Base-by-base conservation (phyloP, 148 eudicot genomes). In the Amaranthus cruentus region DNA sequence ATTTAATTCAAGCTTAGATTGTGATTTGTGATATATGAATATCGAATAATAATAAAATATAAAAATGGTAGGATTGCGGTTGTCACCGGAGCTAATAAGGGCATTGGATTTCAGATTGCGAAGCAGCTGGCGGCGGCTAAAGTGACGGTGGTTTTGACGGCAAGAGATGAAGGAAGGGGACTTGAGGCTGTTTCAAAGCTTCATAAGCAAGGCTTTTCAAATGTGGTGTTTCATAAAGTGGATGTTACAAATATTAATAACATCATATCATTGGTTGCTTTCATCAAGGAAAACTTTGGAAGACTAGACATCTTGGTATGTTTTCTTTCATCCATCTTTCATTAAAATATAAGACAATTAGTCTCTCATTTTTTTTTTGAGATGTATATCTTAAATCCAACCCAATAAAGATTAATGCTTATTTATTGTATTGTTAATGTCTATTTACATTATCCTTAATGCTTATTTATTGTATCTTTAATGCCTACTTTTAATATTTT, bases 241-340 rank as follows among this genome's bases (percentile, higher is more conserved):
- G 75, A 77, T 77, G 70, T 77, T 0, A 70, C 79, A 7, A 57
- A 77, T 70, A 42, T 14, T 0, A 47, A 18, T 62, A 77, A 75
- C 63, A 48, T 77, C 56, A 38, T 56, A 10, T 77, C 55, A 21
- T 71, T 77, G 55, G 71, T 62, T 21, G 21, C 43, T 63, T 77
- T 77, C 62, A 63, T 77, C 28, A 48, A 72, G 57, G 69, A 42
- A 21, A 71, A 64, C 11, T 77, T 77, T 55, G 75, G 79, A 18
- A 70, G 75, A 56, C 79, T 77, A 11, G 79, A 77, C 65, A 77
- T 77, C 55, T 71, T 77, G 79, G 79, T 77, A 77, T 47, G 79
- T 10, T n/a, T 48, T 11, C 5, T 75, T 51, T 69, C 0, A 6
- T 13, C 64, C 7, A 28, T 60, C 6, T 8, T 58, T 9, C 1